Evolutionary conservation across 257 asterid genomes (phyloP).

Genomic region (Primulina tabacum): DNA sequence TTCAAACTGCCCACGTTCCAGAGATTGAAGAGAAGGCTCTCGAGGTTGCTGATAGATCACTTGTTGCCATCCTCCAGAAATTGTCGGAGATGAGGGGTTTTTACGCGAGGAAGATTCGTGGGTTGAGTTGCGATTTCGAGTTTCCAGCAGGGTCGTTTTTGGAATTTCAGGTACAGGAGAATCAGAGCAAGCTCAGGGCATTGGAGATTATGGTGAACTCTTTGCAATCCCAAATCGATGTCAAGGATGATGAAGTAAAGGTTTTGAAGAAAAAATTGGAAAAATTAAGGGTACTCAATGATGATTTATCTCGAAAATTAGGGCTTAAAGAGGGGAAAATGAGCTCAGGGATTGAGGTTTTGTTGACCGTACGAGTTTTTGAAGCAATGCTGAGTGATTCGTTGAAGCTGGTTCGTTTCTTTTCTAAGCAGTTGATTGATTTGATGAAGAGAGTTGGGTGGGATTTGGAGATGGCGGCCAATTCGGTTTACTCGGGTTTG

Average conservation of each 20-base stretch:
- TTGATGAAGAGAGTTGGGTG: slow-evolving; percentile 77
- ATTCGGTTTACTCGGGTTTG: slow-evolving; percentile 53
- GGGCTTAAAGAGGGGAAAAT: slow-evolving; percentile 37
- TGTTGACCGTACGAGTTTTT: slow-evolving; percentile 70
- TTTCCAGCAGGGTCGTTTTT: slow-evolving; percentile 56
- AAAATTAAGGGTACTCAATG: slow-evolving; percentile 33
- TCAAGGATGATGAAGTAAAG: slow-evolving; percentile 73
- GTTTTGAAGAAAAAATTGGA: slow-evolving; percentile 59
- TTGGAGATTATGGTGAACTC: slow-evolving; percentile 83
- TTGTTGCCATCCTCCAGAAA: slow-evolving; percentile 69
- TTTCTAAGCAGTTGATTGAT: slow-evolving; percentile 65
- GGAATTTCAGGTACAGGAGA: slow-evolving; percentile 95
- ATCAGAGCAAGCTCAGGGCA: slow-evolving; percentile 97
- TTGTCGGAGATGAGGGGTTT: slow-evolving; percentile 60
- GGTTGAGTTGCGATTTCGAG: slow-evolving; percentile 36
- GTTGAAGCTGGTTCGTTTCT: slow-evolving; percentile 51
- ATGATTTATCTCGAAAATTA: slow-evolving; percentile 46
- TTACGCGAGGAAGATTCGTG: slow-evolving; percentile 37
- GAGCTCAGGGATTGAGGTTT: slow-evolving; percentile 42
- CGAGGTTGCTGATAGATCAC: slow-evolving; percentile 60
- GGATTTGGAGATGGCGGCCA: slow-evolving; percentile 81
- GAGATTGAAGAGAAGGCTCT: slow-evolving; percentile 52
- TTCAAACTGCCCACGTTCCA: slow-evolving; percentile 96
- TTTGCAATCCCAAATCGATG: slow-evolving; percentile 69
- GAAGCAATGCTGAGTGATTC: slow-evolving; percentile 81